Evolutionary conservation across 2,329 filamentous ascomycete species (phyloP).

Genomic region (Bipolaris bicolor): DNA sequence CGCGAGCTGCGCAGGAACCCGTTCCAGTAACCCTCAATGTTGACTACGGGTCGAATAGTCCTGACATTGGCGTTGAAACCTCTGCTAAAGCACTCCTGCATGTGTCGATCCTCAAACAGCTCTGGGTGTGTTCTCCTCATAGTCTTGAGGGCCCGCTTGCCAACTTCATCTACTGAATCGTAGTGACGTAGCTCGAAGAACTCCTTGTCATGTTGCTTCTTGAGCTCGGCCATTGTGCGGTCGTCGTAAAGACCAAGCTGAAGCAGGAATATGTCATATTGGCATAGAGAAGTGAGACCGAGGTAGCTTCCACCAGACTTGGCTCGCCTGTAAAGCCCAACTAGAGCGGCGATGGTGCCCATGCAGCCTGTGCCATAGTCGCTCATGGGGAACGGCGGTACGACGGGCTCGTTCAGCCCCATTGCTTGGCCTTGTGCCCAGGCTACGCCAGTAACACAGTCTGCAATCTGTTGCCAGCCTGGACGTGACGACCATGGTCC

Average conservation of each 20-base stretch:
- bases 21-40: conserved; percentile 57
- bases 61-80: conserved; percentile 55
- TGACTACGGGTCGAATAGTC: conserved; percentile 54
- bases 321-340: conserved; percentile 67
- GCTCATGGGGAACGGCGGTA: conserved; percentile 66
- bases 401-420: conserved; percentile 66
- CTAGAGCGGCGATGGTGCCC: conserved; percentile 70
- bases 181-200: conserved; percentile 65
- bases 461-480: conserved; percentile 76
- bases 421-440: conserved; percentile 69
- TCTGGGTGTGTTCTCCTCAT: conserved; percentile 62
- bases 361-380: conserved; percentile 75
- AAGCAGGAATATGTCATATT: conserved; percentile 72
- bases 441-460: conserved; percentile 66
- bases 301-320: conserved; percentile 70
- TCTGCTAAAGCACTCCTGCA: conserved; percentile 58
- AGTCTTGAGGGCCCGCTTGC: conserved; percentile 62
- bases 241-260: conserved; percentile 63
- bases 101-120: conserved; percentile 57
- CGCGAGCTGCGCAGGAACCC: conserved; percentile 56
- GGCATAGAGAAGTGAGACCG: conserved; percentile 67
- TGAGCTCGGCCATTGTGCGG: conserved; percentile 60
- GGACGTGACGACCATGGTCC: conserved; percentile 68
- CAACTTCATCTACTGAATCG: conserved; percentile 70
- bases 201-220: conserved; percentile 56